Evolutionary conservation across 2,329 filamentous ascomycete species (phyloP).

Genomic region (Trichocomaceae sp.): DNA sequence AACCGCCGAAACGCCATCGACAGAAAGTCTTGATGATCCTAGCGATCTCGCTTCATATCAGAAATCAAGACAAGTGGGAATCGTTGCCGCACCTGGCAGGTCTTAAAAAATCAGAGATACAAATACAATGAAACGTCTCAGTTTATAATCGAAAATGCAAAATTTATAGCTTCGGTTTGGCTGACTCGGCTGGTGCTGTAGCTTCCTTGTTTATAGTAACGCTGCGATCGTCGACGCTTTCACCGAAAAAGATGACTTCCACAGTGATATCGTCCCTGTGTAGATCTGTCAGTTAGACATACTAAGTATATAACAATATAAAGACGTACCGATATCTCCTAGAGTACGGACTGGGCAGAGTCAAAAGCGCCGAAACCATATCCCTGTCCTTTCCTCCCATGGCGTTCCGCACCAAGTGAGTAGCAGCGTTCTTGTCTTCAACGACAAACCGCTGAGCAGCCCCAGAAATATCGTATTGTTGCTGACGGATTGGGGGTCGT

Average conservation of each 20-base stretch:
- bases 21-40: neutral
- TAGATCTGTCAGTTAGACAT: conserved; percentile 14
- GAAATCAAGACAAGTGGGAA: neutral
- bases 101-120: neutral
- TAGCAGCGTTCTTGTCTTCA: conserved; percentile 92
- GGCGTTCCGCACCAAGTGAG: conserved; percentile 90
- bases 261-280: conserved; percentile 91
- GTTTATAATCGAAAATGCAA: neutral
- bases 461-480: conserved; percentile 77
- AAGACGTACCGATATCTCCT: conserved; percentile 71
- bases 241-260: conserved; percentile 96
- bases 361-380: conserved; percentile 86
- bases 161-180: conserved; percentile 44
- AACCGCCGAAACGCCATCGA: conserved; percentile 1
- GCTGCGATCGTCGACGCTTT: conserved; percentile 66
- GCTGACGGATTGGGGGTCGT: conserved; percentile 71
- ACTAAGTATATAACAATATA: neutral
- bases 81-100: neutral
- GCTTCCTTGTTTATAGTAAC: conserved; percentile 83
- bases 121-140: neutral
- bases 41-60: neutral
- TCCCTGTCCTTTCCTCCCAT: conserved; percentile 89
- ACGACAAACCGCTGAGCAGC: conserved; percentile 76
- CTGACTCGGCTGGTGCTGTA: conserved; percentile 52
- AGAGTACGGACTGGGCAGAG: conserved; percentile 83